Evolutionary conservation across 2,329 filamentous ascomycete genomes (phyloP).

Genomic region (Pestalotiopsis sp.): DNA sequence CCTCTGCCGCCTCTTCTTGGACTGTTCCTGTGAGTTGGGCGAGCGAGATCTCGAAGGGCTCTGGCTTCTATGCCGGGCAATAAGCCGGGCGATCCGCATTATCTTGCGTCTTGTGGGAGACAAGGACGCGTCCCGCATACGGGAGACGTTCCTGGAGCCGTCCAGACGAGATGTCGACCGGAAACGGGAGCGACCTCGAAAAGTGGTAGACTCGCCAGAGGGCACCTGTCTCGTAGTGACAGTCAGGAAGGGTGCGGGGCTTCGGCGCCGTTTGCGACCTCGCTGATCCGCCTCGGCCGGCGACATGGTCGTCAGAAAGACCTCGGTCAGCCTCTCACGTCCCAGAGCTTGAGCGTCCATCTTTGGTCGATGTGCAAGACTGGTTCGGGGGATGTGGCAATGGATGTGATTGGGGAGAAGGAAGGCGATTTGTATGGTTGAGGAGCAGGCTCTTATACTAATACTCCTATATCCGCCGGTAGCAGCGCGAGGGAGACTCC

Average conservation of each 20-base stretch:
- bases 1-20: constrained; percentile 38
- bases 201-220: constrained; percentile 41
- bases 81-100: constrained; percentile 42
- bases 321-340: constrained; percentile 27
- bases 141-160: constrained; percentile 29
- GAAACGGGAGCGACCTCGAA: constrained; percentile 43
- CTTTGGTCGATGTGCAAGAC: neutral
- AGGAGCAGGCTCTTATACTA: neutral
- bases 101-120: constrained; percentile 46
- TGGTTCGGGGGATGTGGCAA: neutral
- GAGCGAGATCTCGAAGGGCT: constrained; percentile 42
- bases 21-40: constrained; percentile 22
- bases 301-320: constrained; percentile 26
- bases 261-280: constrained; percentile 40
- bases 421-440: neutral
- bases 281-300: constrained; percentile 35
- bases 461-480: constrained; percentile 1
- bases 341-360: constrained; percentile 26
- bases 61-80: constrained; percentile 45
- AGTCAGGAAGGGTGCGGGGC: constrained; percentile 28
- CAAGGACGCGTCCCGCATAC: constrained; percentile 28
- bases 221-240: constrained; percentile 29
- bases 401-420: neutral
- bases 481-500: neutral
- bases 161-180: constrained; percentile 39